These are phyloP conservation scores for Hydnomerulius pinastri DNA, from an alignment of 768 basidiomycete species.

Conservation along the genomic window DNA sequence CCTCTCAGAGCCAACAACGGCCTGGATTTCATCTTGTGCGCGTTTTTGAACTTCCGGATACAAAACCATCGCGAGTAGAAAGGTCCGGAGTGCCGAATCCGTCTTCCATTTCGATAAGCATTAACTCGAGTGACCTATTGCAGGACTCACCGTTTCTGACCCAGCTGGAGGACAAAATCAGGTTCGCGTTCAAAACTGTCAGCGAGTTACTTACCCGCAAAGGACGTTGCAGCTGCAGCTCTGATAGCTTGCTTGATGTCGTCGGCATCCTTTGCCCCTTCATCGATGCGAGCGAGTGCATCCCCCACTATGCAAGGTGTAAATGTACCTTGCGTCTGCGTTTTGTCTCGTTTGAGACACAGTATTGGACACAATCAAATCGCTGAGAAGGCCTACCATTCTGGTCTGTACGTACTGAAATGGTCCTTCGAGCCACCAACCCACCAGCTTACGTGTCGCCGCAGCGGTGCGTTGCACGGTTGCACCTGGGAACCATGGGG, in stretches of 20 bases:
- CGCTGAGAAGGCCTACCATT: not conserved
- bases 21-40: constrained; percentile 4
- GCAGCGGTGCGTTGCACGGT: not conserved
- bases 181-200: not conserved
- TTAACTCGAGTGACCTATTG: too few relatives aligned
- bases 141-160: constrained; percentile 7
- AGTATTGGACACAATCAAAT: not conserved
- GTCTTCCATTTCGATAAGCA: not conserved
- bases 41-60: constrained; percentile 7
- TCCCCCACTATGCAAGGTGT: constrained; percentile 11
- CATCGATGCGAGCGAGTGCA: constrained; percentile 1
- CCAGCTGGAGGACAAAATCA: not conserved
- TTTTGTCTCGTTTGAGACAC: not conserved
- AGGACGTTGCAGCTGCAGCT: constrained; percentile 4
- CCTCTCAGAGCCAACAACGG: constrained; percentile 5
- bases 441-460: not conserved
- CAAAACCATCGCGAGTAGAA: constrained; percentile 11
- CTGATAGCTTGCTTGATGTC: not conserved
- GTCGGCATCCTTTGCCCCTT: not conserved
- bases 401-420: not conserved
- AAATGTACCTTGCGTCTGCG: not conserved
- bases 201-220: constrained; percentile 2
- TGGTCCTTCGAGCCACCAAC: not conserved
- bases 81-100: not conserved
- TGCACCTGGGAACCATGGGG: constrained; percentile 8